phyloP scores from a whole-genome alignment of 495 filamentous ascomycete species.

The Neurospora hispaniola region DNA sequence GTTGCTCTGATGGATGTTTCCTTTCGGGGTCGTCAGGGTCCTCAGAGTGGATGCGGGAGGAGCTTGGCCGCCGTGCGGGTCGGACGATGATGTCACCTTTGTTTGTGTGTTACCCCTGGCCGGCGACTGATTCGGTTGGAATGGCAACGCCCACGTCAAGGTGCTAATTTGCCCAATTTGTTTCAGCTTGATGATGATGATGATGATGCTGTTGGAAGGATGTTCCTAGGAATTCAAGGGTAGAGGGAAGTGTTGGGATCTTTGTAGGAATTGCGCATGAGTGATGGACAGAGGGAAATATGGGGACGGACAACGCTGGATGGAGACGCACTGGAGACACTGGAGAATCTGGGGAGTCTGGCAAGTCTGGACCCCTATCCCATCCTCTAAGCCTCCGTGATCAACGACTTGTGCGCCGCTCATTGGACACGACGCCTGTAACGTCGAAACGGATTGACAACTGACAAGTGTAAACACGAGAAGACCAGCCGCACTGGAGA shows the following conservation, averaged over 20 bases:
- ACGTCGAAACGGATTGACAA: not conserved
- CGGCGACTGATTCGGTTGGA: not conserved
- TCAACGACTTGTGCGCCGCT: not conserved
- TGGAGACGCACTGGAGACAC: not conserved
- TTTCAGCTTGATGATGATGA: not conserved
- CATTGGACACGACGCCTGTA: not conserved
- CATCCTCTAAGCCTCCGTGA: not conserved
- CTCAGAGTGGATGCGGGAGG: not conserved
- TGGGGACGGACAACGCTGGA: not conserved
- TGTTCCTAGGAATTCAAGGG: not conserved
- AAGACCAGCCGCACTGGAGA: not conserved
- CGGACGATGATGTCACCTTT: not conserved
- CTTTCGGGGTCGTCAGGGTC: not conserved
- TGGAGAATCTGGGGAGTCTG: not conserved
- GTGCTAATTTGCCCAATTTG: not conserved
- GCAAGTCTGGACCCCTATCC: not conserved
- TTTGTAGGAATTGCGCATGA: not conserved
- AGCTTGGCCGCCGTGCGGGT: not conserved
- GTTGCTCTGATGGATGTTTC: not conserved
- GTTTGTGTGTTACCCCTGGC: not conserved
- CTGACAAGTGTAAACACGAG: not conserved
- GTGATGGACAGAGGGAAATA: not conserved
- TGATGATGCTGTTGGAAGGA: not conserved
- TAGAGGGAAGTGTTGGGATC: not conserved
- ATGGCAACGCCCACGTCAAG: not conserved